phyloP scores from a whole-genome alignment of 2,329 filamentous ascomycete species.

The Aphanocladium album region DNA sequence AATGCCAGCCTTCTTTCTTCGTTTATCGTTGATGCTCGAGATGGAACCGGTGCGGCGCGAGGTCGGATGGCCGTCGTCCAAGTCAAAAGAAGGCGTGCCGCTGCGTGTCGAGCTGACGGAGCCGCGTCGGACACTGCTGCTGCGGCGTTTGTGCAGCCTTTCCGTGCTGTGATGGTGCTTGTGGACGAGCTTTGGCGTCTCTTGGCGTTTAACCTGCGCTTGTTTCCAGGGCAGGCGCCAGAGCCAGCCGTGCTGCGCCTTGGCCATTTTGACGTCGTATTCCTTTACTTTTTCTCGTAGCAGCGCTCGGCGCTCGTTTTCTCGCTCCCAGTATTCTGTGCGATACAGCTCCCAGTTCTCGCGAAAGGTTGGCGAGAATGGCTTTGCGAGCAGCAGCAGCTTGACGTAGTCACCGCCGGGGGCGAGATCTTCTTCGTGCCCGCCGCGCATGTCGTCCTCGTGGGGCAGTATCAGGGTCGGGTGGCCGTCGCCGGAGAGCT shows the following conservation, averaged over 20 bases:
- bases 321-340: constrained; percentile 92
- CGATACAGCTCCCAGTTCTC: constrained; percentile 97
- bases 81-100: constrained; percentile 44
- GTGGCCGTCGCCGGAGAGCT: constrained; percentile 37
- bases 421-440: constrained; percentile 84
- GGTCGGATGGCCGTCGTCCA: constrained; percentile 35
- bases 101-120: constrained; percentile 49
- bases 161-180: constrained; percentile 39
- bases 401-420: constrained; percentile 90
- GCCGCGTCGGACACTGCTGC: constrained; percentile 47
- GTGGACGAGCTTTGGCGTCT: constrained; percentile 32
- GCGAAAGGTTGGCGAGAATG: constrained; percentile 88
- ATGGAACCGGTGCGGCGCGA: constrained; percentile 43
- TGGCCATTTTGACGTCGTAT: constrained; percentile 62
- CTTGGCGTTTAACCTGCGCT: constrained; percentile 25
- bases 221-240: constrained; percentile 77
- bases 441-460: constrained; percentile 57
- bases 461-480: constrained; percentile 37
- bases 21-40: constrained; percentile 44
- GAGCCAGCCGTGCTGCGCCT: constrained; percentile 65
- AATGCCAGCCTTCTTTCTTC: constrained; percentile 46
- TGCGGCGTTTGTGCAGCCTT: constrained; percentile 45
- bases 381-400: constrained; percentile 83
- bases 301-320: constrained; percentile 80
- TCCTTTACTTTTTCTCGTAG: constrained; percentile 66